Evolutionary conservation across 148 eudicot genomes (phyloP), one percentile per base, ranked within the genome.

Genomic region (Pharnaceum exiguum): DNA sequence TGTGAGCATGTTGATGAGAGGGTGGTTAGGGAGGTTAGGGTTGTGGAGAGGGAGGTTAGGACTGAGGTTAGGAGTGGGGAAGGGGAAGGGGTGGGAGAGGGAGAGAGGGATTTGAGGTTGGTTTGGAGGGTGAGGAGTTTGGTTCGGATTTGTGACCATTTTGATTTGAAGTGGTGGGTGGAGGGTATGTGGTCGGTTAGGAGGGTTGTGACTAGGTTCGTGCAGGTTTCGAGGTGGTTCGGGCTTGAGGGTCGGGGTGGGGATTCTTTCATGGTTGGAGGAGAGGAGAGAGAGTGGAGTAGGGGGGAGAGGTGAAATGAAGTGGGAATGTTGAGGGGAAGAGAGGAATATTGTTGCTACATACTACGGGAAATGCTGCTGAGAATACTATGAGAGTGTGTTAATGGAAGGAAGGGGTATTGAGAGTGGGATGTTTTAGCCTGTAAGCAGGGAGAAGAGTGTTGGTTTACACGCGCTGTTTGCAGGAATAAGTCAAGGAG

Each of bases 141-240:
- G 67, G 82, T 12, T 6, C 52, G 15, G 71, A 89, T 77, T 13
- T 67, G 65, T 0, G 94, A 77, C 96, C 96, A 89, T 30, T 85
- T 85, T 33, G 65, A 31, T 40, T 73, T 79, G 79, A 89, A 83
- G 57, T 67, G 71, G 31, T 65, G 84, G 32, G 70, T 59, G 8
- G 45, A 30, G n/a, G 81, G 65, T 45, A 77, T 66, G 35, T 89
- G 75, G 25, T 59, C 17, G 2, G 53, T 27, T 2, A 71, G 59
- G 43, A 86, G 75, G 11, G 77, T 3, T 43, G 80, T 12, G 15
- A 85, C 71, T 21, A 65, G 71, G 8, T 30, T 33, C 42, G 59
- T 51, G 10, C 66, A 35, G 37, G 16, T 19, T n/a, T 25, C 18
- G 21, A 60, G 74, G 32, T 40, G 40, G 63, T 68, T 52, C 46